Conservation (phyloP, 495 filamentous ascomycete species). For the Pyronema domesticum region DNA sequence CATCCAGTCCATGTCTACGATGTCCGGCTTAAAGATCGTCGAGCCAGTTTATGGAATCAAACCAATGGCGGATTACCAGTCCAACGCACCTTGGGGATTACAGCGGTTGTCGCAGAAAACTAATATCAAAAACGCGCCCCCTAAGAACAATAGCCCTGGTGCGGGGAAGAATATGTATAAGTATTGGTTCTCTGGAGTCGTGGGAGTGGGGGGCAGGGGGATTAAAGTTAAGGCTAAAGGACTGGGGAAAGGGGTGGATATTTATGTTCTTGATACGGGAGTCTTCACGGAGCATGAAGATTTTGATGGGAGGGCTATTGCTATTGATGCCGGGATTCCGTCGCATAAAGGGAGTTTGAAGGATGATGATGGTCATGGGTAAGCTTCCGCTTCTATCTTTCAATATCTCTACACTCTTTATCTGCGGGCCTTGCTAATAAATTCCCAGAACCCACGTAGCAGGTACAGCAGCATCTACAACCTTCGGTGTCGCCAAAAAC, state of each 20-base stretch:
- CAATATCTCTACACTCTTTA: no score
- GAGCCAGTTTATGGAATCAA: conserved; percentile 23
- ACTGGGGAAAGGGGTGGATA: conserved; percentile 32
- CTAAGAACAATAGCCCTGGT: neutral
- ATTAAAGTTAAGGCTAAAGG: neutral
- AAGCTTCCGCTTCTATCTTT: neutral
- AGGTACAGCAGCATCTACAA: conserved; percentile 46
- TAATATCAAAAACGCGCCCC: conserved; percentile 14
- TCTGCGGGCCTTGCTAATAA: neutral
- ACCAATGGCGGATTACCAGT: conserved; percentile 3
- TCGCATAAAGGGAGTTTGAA: neutral
- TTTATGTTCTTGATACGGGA: conserved; percentile 36
- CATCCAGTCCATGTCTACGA: conserved; percentile 24
- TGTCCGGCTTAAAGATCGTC: conserved; percentile 28
- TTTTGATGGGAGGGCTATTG: conserved; percentile 30
- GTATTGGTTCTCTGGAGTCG: conserved; percentile 27
- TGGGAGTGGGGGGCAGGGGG: no score
- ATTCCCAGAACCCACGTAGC: conserved; percentile 38
- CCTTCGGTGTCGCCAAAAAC: conserved; percentile 51
- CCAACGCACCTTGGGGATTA: conserved; percentile 31
- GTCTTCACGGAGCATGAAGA: conserved; percentile 29
- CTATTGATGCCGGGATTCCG: no score
- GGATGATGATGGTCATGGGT: conserved; percentile 32
- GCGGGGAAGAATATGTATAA: conserved; percentile 22
- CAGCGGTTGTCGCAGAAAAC: conserved; percentile 30